These are phyloP conservation scores for Begonia loranthoides DNA, from an alignment of 306 rosid genomes.

Conservation along the genomic window DNA sequence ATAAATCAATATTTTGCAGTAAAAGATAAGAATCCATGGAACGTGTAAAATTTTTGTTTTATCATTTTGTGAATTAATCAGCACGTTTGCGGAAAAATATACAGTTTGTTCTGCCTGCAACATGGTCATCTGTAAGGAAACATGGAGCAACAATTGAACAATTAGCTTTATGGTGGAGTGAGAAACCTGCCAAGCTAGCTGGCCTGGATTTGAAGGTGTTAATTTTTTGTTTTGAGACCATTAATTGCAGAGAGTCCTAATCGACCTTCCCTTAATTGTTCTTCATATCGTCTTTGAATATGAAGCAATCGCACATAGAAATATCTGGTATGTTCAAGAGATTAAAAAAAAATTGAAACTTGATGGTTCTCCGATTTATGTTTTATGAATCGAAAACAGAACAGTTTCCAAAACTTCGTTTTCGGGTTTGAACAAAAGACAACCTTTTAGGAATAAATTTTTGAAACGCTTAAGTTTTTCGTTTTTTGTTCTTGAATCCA, in stretches of 20 bases:
- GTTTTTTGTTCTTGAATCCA: neutral
- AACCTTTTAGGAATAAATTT: too few species aligned
- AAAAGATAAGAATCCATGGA: neutral
- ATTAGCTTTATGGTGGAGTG: slow-evolving; percentile 79
- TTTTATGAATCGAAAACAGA: neutral
- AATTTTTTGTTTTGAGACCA: neutral
- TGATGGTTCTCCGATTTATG: neutral
- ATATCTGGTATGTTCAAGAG: too few species aligned
- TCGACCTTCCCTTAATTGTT: neutral
- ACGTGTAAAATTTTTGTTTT: neutral
- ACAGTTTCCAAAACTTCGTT: neutral
- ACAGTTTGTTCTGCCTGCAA: slow-evolving; percentile 78
- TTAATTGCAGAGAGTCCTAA: neutral
- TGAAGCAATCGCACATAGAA: too few species aligned
- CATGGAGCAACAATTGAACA: slow-evolving; percentile 68
- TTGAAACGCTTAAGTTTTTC: neutral
- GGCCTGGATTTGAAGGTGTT: slow-evolving; percentile 67
- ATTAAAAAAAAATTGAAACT: neutral
- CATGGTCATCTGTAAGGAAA: slow-evolving; percentile 75
- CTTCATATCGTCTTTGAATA: neutral
- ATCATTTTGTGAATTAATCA: neutral
- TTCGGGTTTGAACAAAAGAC: too few species aligned
- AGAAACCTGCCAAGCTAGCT: slow-evolving; percentile 70
- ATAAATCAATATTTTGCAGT: too few species aligned
- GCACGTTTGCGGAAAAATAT: slow-evolving; percentile 7